Conservation (phyloP, 495 filamentous ascomycete genomes). For the Filosporella fistucella region DNA sequence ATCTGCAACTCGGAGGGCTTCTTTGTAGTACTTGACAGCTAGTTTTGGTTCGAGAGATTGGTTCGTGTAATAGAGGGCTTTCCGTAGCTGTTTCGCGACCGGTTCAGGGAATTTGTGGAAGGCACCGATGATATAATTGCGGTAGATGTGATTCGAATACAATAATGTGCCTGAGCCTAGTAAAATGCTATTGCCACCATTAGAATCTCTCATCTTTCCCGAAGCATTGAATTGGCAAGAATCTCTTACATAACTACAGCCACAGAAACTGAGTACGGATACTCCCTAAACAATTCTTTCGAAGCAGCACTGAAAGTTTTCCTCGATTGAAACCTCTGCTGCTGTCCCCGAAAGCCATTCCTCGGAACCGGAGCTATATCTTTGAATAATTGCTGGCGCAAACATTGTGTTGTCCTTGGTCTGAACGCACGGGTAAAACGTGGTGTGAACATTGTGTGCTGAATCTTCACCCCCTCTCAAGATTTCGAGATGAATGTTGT, state of each 20-base stretch:
- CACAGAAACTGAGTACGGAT: conserved; percentile 19
- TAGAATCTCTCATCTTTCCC: no score
- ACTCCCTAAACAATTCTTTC: conserved; percentile 13
- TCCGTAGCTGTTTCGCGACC: conserved; percentile 76
- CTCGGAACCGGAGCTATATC: no score
- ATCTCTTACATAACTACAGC: conserved; percentile 13
- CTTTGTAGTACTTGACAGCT: conserved; percentile 76
- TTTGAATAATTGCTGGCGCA: conserved; percentile 17
- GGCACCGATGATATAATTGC: conserved; percentile 54
- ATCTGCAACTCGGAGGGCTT: conserved; percentile 64
- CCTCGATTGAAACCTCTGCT: conserved; percentile 14
- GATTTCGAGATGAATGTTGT: no score
- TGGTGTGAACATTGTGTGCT: conserved; percentile 22
- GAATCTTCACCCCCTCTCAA: no score
- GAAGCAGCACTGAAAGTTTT: not conserved
- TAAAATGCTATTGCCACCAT: conserved; percentile 45
- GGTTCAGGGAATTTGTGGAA: conserved; percentile 77
- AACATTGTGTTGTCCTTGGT: conserved; percentile 18
- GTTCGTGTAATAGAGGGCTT: conserved; percentile 82
- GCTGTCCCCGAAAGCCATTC: no score
- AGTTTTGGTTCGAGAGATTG: conserved; percentile 61
- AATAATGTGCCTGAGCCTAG: conserved; percentile 42
- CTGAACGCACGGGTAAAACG: conserved; percentile 9
- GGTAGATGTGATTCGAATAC: conserved; percentile 61
- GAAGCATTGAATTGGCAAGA: not conserved